These are phyloP conservation scores for Coriolopsis trogii DNA, from an alignment of 1,284 basidiomycete species.

Conservation along the genomic window DNA sequence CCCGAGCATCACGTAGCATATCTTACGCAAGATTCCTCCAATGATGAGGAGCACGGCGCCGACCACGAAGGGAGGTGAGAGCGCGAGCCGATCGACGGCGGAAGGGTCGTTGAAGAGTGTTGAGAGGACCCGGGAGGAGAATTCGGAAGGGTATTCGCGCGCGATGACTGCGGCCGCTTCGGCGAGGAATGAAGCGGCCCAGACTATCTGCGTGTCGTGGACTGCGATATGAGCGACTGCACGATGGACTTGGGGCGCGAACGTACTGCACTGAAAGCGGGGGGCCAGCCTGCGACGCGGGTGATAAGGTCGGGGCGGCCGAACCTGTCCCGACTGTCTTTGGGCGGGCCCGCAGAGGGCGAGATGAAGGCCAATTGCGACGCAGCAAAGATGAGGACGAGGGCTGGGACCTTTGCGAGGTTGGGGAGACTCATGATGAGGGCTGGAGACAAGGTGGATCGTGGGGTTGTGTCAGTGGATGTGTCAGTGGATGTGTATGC, in stretches of 20 bases:
- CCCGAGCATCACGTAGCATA: constrained; percentile 18
- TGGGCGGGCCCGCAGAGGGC: not conserved
- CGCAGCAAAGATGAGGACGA: not conserved
- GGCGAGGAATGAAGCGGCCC: not conserved
- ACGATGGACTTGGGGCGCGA: not conserved
- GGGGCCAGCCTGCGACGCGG: not conserved
- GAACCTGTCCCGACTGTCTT: not conserved
- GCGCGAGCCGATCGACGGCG: not conserved
- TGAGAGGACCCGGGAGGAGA: not conserved
- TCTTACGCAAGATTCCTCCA: constrained; percentile 5
- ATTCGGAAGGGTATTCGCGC: not conserved
- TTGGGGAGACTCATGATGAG: not conserved
- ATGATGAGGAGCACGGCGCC: constrained; percentile 1
- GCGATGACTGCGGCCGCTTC: constrained; percentile 9
- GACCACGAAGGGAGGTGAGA: not conserved
- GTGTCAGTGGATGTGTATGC: too few species aligned
- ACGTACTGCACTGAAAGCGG: not conserved
- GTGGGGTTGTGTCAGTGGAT: too few species aligned
- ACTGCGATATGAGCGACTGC: not conserved
- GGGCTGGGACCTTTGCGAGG: not conserved
- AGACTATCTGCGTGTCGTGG: not conserved
- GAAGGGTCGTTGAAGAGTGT: not conserved
- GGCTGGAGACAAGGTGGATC: too few species aligned
- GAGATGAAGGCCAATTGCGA: not conserved
- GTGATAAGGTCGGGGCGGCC: not conserved